Conservation (phyloP, 2,329 filamentous ascomycete genomes). For the Epichloe uncinata region DNA sequence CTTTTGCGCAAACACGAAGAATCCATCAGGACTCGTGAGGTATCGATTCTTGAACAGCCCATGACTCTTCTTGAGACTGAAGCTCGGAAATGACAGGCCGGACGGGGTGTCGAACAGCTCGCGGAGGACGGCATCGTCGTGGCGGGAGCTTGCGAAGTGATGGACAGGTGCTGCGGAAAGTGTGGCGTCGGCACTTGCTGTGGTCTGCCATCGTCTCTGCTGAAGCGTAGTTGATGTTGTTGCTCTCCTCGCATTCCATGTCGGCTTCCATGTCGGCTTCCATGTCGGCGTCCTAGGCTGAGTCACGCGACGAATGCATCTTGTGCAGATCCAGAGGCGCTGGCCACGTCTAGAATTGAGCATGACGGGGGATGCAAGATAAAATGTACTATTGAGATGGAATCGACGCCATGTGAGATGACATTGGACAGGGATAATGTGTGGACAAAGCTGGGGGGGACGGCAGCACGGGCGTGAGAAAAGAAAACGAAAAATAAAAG, state of each 20-base stretch:
- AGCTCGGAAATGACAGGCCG: slow-evolving; percentile 21
- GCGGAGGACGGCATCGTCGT: slow-evolving; percentile 65
- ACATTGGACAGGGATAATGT: not conserved
- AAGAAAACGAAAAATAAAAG: not conserved
- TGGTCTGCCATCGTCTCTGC: slow-evolving; percentile 28
- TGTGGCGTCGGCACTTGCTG: slow-evolving; percentile 15
- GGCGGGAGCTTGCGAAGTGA: slow-evolving; percentile 22
- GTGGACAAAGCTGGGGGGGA: not conserved
- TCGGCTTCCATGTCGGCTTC: too few species aligned
- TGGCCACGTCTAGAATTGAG: slow-evolving; percentile 15
- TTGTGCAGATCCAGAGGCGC: slow-evolving; percentile 48
- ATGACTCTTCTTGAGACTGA: slow-evolving; percentile 33
- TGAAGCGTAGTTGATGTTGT: slow-evolving; percentile 4
- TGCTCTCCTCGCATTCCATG: not conserved
- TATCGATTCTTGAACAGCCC: slow-evolving; percentile 91
- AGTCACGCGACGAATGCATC: slow-evolving; percentile 36
- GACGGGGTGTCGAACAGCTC: slow-evolving; percentile 68
- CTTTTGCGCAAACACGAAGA: slow-evolving; percentile 64
- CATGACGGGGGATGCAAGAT: slow-evolving; percentile 10
- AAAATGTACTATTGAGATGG: not conserved
- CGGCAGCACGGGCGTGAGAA: not conserved
- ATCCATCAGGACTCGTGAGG: slow-evolving; percentile 72
- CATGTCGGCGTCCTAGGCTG: slow-evolving; percentile 13
- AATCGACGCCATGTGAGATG: not conserved
- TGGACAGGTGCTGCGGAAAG: slow-evolving; percentile 11